Evolutionary conservation across 2,329 filamentous ascomycete species (phyloP).

Genomic region (Calonectria hawksworthii): DNA sequence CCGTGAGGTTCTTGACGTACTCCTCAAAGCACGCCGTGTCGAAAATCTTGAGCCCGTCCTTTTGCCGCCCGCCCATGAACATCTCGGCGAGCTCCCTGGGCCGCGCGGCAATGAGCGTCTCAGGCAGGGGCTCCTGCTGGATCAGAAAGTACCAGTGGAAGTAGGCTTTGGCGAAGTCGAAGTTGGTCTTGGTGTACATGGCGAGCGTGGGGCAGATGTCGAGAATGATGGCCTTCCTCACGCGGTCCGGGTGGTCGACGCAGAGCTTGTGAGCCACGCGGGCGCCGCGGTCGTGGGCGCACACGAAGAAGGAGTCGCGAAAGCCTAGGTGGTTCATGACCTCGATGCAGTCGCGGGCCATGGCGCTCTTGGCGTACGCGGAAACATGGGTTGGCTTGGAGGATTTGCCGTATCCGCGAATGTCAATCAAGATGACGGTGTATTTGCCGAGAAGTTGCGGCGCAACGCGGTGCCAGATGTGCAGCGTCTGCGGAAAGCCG

Average conservation of each 20-base stretch:
- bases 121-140: slow-evolving; percentile 64
- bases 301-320: slow-evolving; percentile 58
- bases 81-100: slow-evolving; percentile 57
- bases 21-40: slow-evolving; percentile 51
- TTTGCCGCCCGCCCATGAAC: slow-evolving; percentile 58
- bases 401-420: slow-evolving; percentile 66
- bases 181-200: slow-evolving; percentile 62
- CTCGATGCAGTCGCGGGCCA: slow-evolving; percentile 61
- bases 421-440: slow-evolving; percentile 61
- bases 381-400: slow-evolving; percentile 57
- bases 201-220: slow-evolving; percentile 69
- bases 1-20: slow-evolving; percentile 58
- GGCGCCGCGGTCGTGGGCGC: slow-evolving; percentile 70
- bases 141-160: slow-evolving; percentile 74
- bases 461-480: slow-evolving; percentile 65
- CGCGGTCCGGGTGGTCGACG: slow-evolving; percentile 59
- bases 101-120: slow-evolving; percentile 58
- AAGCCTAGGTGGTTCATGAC: slow-evolving; percentile 61
- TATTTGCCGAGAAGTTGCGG: slow-evolving; percentile 55
- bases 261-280: slow-evolving; percentile 68
- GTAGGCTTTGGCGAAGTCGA: slow-evolving; percentile 62
- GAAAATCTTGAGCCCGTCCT: slow-evolving; percentile 52
- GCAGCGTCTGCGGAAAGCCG: slow-evolving; percentile 66
- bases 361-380: slow-evolving; percentile 62
- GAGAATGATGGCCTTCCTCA: slow-evolving; percentile 60